phyloP scores from a whole-genome alignment of 228 moss, liverwort and hornwort genomes.

The Sphagnum magellanicum region DNA sequence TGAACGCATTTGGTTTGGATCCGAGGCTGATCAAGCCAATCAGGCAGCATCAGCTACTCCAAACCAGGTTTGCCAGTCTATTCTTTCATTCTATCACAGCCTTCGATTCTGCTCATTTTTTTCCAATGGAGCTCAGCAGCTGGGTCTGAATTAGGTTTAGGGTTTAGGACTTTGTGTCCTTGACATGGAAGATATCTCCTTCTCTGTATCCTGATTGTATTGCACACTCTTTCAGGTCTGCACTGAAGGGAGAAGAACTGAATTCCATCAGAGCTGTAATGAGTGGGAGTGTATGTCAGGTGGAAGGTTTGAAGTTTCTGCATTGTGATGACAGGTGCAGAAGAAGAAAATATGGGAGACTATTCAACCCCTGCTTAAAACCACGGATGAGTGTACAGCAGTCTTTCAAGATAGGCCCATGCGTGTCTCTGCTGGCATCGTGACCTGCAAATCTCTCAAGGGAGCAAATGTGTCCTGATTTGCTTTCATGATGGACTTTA shows the following conservation, averaged over 20 bases:
- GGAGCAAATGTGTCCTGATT: constrained; percentile 64
- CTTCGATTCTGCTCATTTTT: not conserved
- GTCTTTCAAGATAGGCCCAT: constrained; percentile 72
- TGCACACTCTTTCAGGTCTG: too few species aligned
- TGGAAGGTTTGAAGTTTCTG: too few species aligned
- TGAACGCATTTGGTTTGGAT: constrained; percentile 91
- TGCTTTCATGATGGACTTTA: too few species aligned
- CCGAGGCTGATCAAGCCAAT: constrained; percentile 48
- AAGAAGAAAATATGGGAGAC: constrained; percentile 98
- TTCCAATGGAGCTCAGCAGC: too few species aligned
- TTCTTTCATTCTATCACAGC: not conserved
- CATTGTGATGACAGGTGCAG: constrained; percentile 36
- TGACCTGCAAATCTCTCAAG: constrained; percentile 64
- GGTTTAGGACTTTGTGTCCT: not conserved
- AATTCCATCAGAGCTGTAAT: not conserved
- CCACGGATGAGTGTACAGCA: constrained; percentile 60
- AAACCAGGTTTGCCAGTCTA: constrained; percentile 51
- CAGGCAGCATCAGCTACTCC: constrained; percentile 69
- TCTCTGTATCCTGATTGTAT: too few species aligned
- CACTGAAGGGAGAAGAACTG: too few species aligned
- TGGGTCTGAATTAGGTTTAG: not conserved
- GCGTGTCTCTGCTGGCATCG: constrained; percentile 67
- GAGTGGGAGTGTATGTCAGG: not conserved
- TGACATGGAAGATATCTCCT: not conserved
- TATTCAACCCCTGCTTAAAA: constrained; percentile 73